phyloP scores from a whole-genome alignment of 2,329 filamentous ascomycete species.

The Clathrospora elynae region DNA sequence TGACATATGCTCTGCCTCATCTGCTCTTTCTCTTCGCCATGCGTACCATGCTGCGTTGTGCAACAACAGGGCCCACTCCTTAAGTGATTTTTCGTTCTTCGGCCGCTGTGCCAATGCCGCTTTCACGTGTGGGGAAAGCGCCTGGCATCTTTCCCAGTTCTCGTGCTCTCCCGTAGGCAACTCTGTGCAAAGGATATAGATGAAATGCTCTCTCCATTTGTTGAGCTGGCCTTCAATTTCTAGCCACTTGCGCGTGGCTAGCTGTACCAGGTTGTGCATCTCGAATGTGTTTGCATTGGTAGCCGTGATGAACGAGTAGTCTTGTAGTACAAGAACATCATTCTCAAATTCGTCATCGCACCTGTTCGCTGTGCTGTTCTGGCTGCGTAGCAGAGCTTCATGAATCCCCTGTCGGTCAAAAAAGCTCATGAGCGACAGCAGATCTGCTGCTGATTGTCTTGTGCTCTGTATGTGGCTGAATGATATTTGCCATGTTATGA shows the following conservation, averaged over 20 bases:
- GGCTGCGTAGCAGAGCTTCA: no score
- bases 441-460: no score
- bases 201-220: constrained; percentile 15
- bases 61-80: constrained; percentile 8
- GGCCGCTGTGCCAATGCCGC: constrained; percentile 6
- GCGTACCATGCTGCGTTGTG: background rate
- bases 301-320: no score
- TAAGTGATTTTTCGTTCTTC: background rate
- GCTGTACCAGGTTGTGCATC: constrained; percentile 33
- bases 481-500: constrained; percentile 45
- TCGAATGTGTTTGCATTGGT: constrained; percentile 13
- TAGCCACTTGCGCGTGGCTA: constrained; percentile 24
- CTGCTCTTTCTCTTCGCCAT: constrained; percentile 1
- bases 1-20: background rate
- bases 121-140: constrained; percentile 18
- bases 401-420: no score
- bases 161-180: constrained; percentile 3
- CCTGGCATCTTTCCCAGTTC: constrained; percentile 15
- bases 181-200: background rate
- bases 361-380: no score
- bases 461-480: no score
- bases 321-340: no score
- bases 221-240: constrained; percentile 24
- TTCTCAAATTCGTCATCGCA: no score
- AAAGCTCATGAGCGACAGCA: no score